Evolutionary conservation across 441 rosid genomes (phyloP), one percentile per base, ranked within the genome.

Genomic region (Melastoma candidum): DNA sequence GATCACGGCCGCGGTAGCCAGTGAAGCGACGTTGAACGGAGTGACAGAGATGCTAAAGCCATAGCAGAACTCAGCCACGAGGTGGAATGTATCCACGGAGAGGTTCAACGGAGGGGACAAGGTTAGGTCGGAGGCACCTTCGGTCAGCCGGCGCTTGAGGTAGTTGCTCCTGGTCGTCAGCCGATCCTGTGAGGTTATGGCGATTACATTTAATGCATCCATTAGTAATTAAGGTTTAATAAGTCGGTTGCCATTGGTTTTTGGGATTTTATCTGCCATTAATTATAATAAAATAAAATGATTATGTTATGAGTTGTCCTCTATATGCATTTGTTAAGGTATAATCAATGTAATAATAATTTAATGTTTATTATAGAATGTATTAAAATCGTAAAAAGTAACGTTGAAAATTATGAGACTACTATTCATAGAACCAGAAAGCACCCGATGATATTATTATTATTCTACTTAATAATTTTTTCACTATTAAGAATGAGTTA

Each of bases 71-170:
- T 70, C 72, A 1, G 79, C 80, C 0, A 78, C 69, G 7, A 78
- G 77, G 6, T 81, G 44, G 67, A 90, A 90, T 8, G 94, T 82
- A 24, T 77, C 82, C 14, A 80, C 73, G 45, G 85, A 79, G 77
- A 90, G 66, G 49, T 84, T 86, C 44, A 86, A 79, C 70, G 87
- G 87, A 53, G 84, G 82, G 4, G 86, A 64, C 55, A 90, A 81
- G 55, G 78, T 90, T 56, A 86, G 55, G 48, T 82, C 80, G 24
- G 69, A 67, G 47, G 63, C 70, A 26, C 59, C 71, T 65, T 29
- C 36, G 36, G 78, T 72, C 69, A 90, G 74, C 61, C 76, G 85
- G 63, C 89, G 82, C 61, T 67, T 78, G 55, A 90, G 75, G 73
- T 86, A 82, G 44, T 57, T 44, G 71, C 97, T 86, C 61, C 63